Evolutionary conservation across 306 rosid genomes (phyloP), one percentile per base, ranked within the genome.

Genomic region (Mimosa bimucronata): DNA sequence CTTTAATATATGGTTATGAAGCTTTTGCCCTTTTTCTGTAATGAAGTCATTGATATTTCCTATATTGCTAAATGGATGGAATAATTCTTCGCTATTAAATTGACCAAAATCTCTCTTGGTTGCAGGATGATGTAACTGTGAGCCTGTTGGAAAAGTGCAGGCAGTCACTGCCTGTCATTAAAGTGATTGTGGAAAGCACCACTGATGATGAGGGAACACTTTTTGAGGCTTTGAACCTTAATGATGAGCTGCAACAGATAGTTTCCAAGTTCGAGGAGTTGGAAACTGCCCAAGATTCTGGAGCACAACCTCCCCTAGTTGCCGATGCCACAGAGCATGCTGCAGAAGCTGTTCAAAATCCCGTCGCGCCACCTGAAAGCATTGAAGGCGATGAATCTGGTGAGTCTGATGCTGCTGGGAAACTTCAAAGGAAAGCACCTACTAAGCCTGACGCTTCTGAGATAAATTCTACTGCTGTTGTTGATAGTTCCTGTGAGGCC

Each of bases 131-230:
- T 38, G 71, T 92, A 65, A 89, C 95, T 10, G 6, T 89, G 74
- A 90, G 83, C 88, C 83, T 92, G 85, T 76, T 89, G 92, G 94
- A 91, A 2, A 90, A 83, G 81, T 92, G 97, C 87, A 89, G 85
- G 87, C 87, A 88, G 73, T 89, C 92, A n/a, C 91, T 81, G 57
- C 87, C 88, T 64, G 69, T 87, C 80, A 81, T 92, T 57, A 84
- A 90, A 80, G 91, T 82, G 75, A 92, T 92, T 58, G 86, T 85
- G 70, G 94, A 92, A 89, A 80, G 88, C 86, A 92, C 95, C 44
- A 81, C 86, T 28, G 76, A 90, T 53, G 95, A 92, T 71, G 97
- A 92, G 83, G 91, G 66, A 71, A 88, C 88, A 79, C 94, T 92
- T 68, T 88, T 90, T 77, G 97, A 92, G 88, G 95, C 96, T 77